Conservation (phyloP, 306 rosid genomes). For the Acacia melanoxylon region DNA sequence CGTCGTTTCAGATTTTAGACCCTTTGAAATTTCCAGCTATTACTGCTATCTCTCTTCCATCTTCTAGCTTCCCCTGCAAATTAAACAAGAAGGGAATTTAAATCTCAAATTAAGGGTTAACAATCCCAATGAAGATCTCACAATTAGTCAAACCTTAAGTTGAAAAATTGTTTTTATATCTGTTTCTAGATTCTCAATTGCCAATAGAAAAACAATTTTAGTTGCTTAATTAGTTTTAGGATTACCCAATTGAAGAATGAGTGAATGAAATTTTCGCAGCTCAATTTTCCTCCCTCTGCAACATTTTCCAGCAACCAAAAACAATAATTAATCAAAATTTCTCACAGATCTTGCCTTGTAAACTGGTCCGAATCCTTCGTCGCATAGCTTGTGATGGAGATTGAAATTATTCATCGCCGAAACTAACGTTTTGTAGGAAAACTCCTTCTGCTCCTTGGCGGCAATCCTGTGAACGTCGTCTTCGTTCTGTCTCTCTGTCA, state of each 20-base stretch:
- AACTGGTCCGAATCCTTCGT: constrained; percentile 98
- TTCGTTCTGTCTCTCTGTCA: constrained; percentile 49
- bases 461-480: constrained; percentile 81
- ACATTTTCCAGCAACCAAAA: constrained; percentile 22
- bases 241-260: background rate
- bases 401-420: constrained; percentile 74
- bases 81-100: too few relatives aligned
- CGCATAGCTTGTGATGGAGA: constrained; percentile 64
- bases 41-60: constrained; percentile 75
- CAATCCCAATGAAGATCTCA: background rate
- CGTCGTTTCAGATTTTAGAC: constrained; percentile 33
- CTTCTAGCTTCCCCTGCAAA: constrained; percentile 53
- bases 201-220: background rate
- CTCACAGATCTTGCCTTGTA: constrained; percentile 56
- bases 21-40: constrained; percentile 38
- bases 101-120: constrained; percentile 11
- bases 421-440: constrained; percentile 56
- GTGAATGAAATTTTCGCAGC: background rate
- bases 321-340: background rate
- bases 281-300: background rate
- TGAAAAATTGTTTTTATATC: background rate
- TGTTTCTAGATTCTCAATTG: background rate
- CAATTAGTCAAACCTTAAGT: background rate
- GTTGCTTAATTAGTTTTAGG: background rate
- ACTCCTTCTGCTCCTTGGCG: constrained; percentile 75